Conservation (phyloP, 371 early-diverging fungal species). For the Mucor racemosus region DNA sequence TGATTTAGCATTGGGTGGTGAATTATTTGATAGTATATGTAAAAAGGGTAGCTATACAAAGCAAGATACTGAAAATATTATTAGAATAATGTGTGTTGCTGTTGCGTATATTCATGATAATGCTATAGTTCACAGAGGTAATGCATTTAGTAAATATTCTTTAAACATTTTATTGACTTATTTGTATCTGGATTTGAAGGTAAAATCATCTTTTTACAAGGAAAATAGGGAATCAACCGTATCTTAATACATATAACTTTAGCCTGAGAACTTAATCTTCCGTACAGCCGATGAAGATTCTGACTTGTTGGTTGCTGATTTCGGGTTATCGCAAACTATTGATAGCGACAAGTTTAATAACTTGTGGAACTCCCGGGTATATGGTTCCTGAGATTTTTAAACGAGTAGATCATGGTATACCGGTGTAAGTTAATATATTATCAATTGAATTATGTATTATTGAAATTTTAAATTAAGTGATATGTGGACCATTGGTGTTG, state of each 20-base stretch:
- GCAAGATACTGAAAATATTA: conserved; percentile 84
- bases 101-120: conserved; percentile 85
- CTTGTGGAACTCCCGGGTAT: conserved; percentile 89
- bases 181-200: conserved; percentile 50
- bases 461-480: conserved; percentile 51
- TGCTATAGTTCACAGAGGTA: conserved; percentile 89
- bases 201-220: conserved; percentile 30
- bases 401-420: conserved; percentile 67
- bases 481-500: conserved; percentile 92
- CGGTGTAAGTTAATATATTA: conserved; percentile 52
- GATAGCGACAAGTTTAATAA: conserved; percentile 81
- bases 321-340: conserved; percentile 83
- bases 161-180: background rate
- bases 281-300: conserved; percentile 69
- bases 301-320: conserved; percentile 86
- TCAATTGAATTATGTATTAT: too few relatives aligned
- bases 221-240: conserved; percentile 2
- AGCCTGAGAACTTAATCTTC: conserved; percentile 91
- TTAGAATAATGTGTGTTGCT: conserved; percentile 74
- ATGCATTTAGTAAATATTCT: too few relatives aligned
- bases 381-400: conserved; percentile 89
- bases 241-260: background rate
- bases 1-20: conserved; percentile 89
- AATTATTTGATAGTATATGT: conserved; percentile 89
- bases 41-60: conserved; percentile 83